Conservation (phyloP, 2,329 filamentous ascomycete species). For the Fusarium odoratissimum region DNA sequence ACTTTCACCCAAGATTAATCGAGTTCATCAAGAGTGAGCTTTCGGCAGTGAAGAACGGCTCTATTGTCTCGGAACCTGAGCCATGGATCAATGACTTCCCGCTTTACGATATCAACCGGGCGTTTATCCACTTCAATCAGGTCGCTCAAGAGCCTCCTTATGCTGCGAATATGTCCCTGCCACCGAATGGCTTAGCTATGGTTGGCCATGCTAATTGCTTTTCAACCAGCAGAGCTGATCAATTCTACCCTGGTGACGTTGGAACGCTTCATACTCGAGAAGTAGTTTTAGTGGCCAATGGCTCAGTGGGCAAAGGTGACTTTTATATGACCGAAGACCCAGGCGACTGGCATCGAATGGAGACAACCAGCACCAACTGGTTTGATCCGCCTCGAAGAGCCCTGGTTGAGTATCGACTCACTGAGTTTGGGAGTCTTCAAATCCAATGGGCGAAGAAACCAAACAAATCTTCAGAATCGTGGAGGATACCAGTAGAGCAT, state of each 20-base stretch:
- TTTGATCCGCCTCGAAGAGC: neutral
- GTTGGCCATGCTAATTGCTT: neutral
- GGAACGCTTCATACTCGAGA: neutral
- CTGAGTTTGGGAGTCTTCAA: neutral
- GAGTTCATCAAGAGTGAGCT: neutral
- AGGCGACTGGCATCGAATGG: constrained; percentile 4
- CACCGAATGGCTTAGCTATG: neutral
- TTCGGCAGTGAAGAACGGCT: neutral
- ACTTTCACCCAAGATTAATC: neutral
- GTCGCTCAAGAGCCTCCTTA: neutral
- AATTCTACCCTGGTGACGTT: neutral
- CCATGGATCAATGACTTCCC: constrained; percentile 1
- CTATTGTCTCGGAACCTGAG: neutral
- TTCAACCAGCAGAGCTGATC: neutral
- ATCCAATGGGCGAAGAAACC: constrained; percentile 3
- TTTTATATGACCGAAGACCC: constrained; percentile 1
- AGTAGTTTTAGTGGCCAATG: neutral
- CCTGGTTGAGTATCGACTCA: neutral
- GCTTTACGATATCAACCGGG: neutral
- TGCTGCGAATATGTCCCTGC: neutral
- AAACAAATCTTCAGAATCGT: neutral
- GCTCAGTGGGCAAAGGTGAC: neutral
- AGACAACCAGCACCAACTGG: neutral
- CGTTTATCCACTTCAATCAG: neutral
- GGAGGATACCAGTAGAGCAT: constrained; percentile 1